A percentile compares a stretch with the other conserved stretches of the same genome.
These are phyloP conservation scores for Ramichloridium luteum DNA, from an alignment of 2,329 filamentous ascomycete species.

Conservation along the genomic window DNA sequence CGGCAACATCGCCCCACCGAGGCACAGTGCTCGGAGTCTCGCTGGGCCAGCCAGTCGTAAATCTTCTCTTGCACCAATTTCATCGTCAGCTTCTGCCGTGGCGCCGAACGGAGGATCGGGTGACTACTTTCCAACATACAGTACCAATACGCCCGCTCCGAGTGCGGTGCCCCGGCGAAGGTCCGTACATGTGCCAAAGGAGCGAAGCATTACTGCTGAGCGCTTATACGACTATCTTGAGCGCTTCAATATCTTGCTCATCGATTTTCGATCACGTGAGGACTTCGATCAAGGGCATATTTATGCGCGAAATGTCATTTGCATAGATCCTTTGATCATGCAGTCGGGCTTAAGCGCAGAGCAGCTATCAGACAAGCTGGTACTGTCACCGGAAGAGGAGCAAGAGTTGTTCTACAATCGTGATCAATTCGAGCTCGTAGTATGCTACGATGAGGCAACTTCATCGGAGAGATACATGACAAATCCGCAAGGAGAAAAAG, in stretches of 20 bases:
- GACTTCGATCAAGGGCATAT: constrained; percentile 85
- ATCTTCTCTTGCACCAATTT: constrained; percentile 34
- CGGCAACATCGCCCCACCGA: constrained; percentile 51
- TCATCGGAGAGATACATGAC: constrained; percentile 46
- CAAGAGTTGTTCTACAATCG: constrained; percentile 59
- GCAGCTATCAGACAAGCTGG: constrained; percentile 53
- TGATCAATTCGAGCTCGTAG: constrained; percentile 70
- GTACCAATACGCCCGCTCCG: constrained; percentile 7
- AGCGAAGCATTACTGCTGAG: constrained; percentile 52
- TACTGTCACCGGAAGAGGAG: constrained; percentile 63
- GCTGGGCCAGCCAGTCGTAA: constrained; percentile 41
- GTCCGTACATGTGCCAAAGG: constrained; percentile 42
- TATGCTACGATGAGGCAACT: constrained; percentile 73
- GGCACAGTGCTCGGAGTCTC: constrained; percentile 52
- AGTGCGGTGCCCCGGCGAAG: constrained; percentile 22
- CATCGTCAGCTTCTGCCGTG: constrained; percentile 26
- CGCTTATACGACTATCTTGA: constrained; percentile 60
- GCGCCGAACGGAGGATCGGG: constrained; percentile 28
- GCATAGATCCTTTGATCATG: constrained; percentile 71
- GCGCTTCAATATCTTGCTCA: constrained; percentile 58
- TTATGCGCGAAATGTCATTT: constrained; percentile 70
- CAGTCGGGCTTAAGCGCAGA: constrained; percentile 55
- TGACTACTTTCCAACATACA: constrained; percentile 31
- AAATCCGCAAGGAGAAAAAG: constrained; percentile 29
- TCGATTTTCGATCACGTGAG: constrained; percentile 71